Percentiles rank a stretch among this genome's conserved stretches.
phyloP scores from a whole-genome alignment of 305 asterid species.

The Caryopteris hybrid region DNA sequence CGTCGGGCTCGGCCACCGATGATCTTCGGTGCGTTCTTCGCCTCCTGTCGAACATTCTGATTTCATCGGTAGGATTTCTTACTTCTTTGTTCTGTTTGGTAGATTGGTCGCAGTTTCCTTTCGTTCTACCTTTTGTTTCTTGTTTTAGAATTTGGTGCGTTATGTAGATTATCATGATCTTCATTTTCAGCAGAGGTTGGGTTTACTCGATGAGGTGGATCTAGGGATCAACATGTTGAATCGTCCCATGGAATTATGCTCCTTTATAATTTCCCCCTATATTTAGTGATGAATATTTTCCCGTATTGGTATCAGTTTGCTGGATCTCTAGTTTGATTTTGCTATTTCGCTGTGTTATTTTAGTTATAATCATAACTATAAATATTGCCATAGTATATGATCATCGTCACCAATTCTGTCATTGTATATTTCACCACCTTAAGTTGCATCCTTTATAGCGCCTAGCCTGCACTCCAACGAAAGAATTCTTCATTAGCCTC shows the following conservation, averaged over 20 bases:
- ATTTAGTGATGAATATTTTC: not conserved
- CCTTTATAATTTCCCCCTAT: not conserved
- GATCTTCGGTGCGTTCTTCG: conserved; percentile 28
- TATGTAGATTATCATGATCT: not conserved
- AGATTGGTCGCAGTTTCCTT: not conserved
- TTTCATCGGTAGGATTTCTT: not conserved
- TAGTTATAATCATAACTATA: not conserved
- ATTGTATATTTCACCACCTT: too few species aligned
- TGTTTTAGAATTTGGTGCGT: not conserved
- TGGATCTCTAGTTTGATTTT: not conserved
- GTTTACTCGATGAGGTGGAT: not conserved
- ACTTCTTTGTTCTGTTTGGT: not conserved
- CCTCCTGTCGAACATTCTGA: conserved; percentile 18
- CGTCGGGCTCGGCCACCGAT: conserved; percentile 30
- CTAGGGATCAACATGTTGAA: not conserved
- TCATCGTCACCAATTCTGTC: not conserved
- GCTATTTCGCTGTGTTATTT: not conserved
- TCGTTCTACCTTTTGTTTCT: not conserved
- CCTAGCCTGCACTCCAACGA: too few species aligned
- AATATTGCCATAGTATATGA: not conserved
- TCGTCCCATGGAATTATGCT: not conserved
- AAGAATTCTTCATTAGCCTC: too few species aligned
- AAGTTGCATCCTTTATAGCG: too few species aligned
- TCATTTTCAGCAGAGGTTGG: not conserved
- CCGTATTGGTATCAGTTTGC: not conserved